These are phyloP conservation scores for Lactifluus hygrophoroides DNA, from an alignment of 768 basidiomycete species.

Conservation along the genomic window DNA sequence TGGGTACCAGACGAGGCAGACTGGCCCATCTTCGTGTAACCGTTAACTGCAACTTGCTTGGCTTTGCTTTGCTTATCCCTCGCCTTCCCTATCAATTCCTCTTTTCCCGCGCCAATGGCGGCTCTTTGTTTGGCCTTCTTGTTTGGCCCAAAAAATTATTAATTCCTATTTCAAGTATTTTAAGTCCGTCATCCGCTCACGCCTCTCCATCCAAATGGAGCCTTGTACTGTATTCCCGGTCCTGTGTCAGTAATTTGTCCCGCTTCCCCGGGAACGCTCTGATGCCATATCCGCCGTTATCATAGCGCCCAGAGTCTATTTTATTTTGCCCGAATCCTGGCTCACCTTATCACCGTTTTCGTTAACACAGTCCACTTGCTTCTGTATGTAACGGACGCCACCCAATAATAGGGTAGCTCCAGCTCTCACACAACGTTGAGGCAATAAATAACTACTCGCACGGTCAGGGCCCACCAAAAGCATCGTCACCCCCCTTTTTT, in stretches of 20 bases:
- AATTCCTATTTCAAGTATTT: background rate
- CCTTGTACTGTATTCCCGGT: too few species aligned
- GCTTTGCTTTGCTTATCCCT: background rate
- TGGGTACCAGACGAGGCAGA: conserved; percentile 14
- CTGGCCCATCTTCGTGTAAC: conserved; percentile 16
- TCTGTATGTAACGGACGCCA: background rate
- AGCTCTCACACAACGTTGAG: background rate
- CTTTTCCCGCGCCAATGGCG: conserved; percentile 2
- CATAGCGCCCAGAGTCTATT: background rate
- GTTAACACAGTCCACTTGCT: too few species aligned
- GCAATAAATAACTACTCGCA: background rate
- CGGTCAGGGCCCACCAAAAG: background rate
- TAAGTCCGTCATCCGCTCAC: too few species aligned
- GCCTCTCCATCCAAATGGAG: background rate
- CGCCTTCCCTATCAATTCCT: background rate
- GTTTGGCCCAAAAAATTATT: background rate
- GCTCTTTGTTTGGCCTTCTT: background rate
- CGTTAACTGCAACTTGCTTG: background rate
- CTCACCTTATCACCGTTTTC: background rate
- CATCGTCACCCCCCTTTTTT: background rate
- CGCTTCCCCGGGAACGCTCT: too few species aligned
- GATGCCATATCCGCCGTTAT: background rate
- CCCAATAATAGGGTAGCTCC: too few species aligned
- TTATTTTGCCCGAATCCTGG: background rate
- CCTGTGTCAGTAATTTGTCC: too few species aligned